Conservation (phyloP, 2,329 filamentous ascomycete species). For the Cladophialophora yegresii region DNA sequence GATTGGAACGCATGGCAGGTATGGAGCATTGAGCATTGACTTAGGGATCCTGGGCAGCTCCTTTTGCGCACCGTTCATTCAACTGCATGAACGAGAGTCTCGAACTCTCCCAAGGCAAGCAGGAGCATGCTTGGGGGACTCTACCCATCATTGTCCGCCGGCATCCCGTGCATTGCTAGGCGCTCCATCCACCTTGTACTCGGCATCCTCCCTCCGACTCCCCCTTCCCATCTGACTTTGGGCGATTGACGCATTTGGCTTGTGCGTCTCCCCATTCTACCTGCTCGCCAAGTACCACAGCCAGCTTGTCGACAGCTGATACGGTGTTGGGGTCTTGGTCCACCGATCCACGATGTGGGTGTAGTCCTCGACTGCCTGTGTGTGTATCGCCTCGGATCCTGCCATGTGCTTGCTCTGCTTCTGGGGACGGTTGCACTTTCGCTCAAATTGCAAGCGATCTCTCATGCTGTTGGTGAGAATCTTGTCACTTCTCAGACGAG, state of each 20-base stretch:
- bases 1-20: background rate
- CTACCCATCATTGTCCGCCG: background rate
- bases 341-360: constrained; percentile 20
- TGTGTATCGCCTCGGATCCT: background rate
- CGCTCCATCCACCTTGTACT: too few species aligned
- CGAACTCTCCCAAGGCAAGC: background rate
- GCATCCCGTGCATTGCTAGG: constrained; percentile 13
- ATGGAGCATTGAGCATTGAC: background rate
- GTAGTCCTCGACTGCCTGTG: constrained; percentile 10
- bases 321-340: constrained; percentile 32
- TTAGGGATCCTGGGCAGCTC: background rate
- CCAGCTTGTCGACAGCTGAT: constrained; percentile 31
- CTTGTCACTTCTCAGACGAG: constrained; percentile 27
- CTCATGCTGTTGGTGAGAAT: constrained; percentile 35
- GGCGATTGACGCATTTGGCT: too few species aligned
- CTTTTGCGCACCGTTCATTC: background rate
- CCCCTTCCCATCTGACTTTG: too few species aligned
- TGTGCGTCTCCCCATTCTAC: too few species aligned
- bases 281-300: constrained; percentile 21
- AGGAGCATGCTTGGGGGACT: background rate
- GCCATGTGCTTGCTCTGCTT: background rate
- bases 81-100: too few species aligned
- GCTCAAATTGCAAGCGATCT: constrained; percentile 36
- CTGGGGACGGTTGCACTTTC: constrained; percentile 22
- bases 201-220: too few species aligned